Evolutionary conservation across 176 grass and related monocot species (phyloP).

Genomic region (Guadua angustifolia): DNA sequence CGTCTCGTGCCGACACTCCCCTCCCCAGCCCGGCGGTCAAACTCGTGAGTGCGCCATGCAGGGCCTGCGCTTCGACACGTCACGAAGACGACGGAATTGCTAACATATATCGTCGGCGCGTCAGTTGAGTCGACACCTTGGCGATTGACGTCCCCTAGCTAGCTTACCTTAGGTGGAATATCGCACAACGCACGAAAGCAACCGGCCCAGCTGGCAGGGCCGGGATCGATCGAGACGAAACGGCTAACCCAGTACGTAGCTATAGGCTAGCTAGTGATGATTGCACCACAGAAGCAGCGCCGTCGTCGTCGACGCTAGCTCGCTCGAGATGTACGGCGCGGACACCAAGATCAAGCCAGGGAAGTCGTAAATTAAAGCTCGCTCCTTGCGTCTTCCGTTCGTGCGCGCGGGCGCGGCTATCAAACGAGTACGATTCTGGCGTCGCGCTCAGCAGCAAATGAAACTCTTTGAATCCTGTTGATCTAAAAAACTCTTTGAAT

Average conservation of each 20-base stretch:
- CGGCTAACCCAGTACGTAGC: background rate
- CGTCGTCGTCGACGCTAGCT: background rate
- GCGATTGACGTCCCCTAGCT: background rate
- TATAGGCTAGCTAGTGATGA: background rate
- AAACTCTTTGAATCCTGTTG: no score
- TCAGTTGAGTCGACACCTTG: background rate
- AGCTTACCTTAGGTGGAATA: background rate
- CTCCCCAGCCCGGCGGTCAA: conserved; percentile 22
- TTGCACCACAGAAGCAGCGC: background rate
- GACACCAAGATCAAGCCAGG: background rate
- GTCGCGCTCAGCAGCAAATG: background rate
- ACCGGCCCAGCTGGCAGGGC: background rate
- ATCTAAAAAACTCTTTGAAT: background rate
- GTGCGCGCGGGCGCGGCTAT: background rate
- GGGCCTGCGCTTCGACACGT: conserved; percentile 17
- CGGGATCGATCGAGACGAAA: background rate
- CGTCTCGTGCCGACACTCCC: conserved; percentile 41
- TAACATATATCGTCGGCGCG: background rate
- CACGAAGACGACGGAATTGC: background rate
- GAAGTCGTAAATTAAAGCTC: background rate
- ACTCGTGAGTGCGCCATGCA: conserved; percentile 37
- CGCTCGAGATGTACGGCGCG: background rate
- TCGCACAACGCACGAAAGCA: background rate
- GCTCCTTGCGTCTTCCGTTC: background rate
- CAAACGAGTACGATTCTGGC: background rate